phyloP scores from a whole-genome alignment of 2,329 filamentous ascomycete genomes.

The Penicillium sp. region DNA sequence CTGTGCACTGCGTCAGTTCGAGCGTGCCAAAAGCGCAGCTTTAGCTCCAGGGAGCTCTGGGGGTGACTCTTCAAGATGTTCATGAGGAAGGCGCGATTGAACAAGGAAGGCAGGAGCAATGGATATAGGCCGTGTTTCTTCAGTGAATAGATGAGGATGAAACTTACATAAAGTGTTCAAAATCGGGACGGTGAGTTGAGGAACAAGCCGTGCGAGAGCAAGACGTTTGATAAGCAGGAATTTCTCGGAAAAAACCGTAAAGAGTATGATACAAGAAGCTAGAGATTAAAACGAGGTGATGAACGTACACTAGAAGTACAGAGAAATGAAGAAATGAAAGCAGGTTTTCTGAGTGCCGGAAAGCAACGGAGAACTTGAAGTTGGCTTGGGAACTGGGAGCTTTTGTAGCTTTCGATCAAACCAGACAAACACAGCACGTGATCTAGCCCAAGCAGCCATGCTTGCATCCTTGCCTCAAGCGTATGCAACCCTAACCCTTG shows the following conservation, averaged over 20 bases:
- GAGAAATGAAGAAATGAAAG: slow-evolving; percentile 8
- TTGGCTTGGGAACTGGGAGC: background rate
- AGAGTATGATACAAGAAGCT: slow-evolving; percentile 14
- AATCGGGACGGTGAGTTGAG: background rate
- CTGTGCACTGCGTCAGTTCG: slow-evolving; percentile 23
- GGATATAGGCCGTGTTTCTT: background rate
- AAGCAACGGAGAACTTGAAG: slow-evolving; percentile 3
- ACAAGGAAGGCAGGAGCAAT: background rate
- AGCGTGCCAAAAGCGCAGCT: slow-evolving; percentile 25
- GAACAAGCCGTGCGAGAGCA: background rate
- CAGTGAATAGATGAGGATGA: background rate
- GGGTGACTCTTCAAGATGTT: background rate
- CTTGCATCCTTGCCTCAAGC: too few species aligned
- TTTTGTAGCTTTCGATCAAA: slow-evolving; percentile 16
- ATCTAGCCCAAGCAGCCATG: background rate
- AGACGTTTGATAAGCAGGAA: slow-evolving; percentile 15
- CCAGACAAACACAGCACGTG: slow-evolving; percentile 7
- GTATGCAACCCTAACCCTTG: background rate
- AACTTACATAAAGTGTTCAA: slow-evolving; percentile 12
- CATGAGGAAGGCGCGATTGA: background rate
- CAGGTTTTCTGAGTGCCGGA: background rate
- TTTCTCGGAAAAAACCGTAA: slow-evolving; percentile 14
- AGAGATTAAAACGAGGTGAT: slow-evolving; percentile 16
- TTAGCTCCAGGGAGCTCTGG: background rate
- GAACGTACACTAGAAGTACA: slow-evolving; percentile 15